These are phyloP conservation scores for Cercospora sp. DNA, from an alignment of 2,329 filamentous ascomycete species.

Conservation along the genomic window DNA sequence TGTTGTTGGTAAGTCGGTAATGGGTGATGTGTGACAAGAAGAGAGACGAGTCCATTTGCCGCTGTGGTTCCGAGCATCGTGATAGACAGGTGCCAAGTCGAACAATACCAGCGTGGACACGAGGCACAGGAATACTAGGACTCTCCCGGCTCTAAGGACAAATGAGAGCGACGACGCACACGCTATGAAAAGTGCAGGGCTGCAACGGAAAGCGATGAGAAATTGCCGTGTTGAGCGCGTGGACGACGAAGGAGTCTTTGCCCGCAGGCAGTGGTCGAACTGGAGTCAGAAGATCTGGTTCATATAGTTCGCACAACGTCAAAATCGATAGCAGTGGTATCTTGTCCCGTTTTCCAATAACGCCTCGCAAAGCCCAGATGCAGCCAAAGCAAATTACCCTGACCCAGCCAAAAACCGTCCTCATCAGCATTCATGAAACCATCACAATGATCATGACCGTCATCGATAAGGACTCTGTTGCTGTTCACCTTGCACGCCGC, in stretches of 20 bases:
- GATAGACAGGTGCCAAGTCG: not conserved
- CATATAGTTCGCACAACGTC: not conserved
- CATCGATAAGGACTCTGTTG: conserved; percentile 19
- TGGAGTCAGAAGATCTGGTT: not conserved
- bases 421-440: not conserved
- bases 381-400: not conserved
- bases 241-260: not conserved
- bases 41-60: not conserved
- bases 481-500: conserved; percentile 12
- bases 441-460: conserved; percentile 2
- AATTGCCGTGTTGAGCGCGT: not conserved
- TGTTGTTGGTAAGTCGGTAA: not conserved
- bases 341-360: not conserved
- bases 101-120: not conserved
- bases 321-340: not conserved
- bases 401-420: not conserved
- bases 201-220: not conserved
- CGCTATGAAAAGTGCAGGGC: not conserved
- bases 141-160: not conserved
- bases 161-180: not conserved
- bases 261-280: not conserved
- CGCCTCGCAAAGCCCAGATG: not conserved
- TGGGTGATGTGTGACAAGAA: not conserved
- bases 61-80: not conserved
- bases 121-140: not conserved